Evolutionary conservation across 495 filamentous ascomycete genomes (phyloP), one percentile per base, ranked within the genome.

Genomic region (Aeminium ludgeri): DNA sequence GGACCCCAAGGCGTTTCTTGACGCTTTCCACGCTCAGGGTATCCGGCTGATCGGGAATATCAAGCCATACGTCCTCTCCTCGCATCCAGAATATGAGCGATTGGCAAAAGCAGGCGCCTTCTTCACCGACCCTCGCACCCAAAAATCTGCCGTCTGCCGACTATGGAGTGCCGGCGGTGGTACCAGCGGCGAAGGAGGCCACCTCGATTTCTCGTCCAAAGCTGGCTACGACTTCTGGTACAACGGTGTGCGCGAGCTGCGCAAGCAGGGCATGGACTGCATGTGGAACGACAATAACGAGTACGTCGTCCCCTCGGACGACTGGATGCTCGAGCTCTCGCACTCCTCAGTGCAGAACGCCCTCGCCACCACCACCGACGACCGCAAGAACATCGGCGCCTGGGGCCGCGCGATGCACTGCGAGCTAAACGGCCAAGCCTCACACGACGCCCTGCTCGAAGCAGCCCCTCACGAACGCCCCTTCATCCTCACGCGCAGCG

Each of bases 251-350:
- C 64, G 70, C 41, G 66, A 60, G 32, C 63, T 82, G 30, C 71
- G 72, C 39, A 60, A 68, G 20, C 58, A 63, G 15, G 75, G 76
- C 13, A 73, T 82, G 41, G 76, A 80, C 45, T 73, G 65, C 23
- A 79, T 80, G 57, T 82, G 78, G 78, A 82, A 78, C 46, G 78
- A 82, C 55, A 82, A 82, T 57, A 79, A 80, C 52, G 78, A 82
- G 58, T 80, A 78, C 53, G 76, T 72, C 5, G 64, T 75, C 2
- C 72, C 74, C 0, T 62, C 67, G 50, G 77, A 82, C 40, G 64
- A 69, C 39, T 80, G 75, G 74, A 55, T 66, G 39, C 61, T 69
- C 30, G 69, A 70, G 0, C 62, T 80, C 5, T 63, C 69, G 20
- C 46, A 50, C 12, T 1, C 11, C 6, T 23, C 44, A 13, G 36